Evolutionary conservation across 371 early-diverging fungal genomes (phyloP).

Genomic region (Phascolomyces articulosus): DNA sequence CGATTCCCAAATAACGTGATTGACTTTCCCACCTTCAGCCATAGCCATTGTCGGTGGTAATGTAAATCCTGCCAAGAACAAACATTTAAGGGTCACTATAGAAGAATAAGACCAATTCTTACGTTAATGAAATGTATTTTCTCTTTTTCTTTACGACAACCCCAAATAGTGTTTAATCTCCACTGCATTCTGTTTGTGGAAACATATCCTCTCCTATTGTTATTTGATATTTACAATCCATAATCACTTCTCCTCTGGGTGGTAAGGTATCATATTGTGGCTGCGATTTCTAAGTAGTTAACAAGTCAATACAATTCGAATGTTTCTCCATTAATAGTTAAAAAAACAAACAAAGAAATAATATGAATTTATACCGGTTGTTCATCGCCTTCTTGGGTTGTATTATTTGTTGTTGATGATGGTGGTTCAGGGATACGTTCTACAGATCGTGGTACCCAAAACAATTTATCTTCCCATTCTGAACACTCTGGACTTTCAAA

Average conservation of each 20-base stretch:
- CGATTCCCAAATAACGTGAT: conserved; percentile 84
- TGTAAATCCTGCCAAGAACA: conserved; percentile 84
- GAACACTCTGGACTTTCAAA: conserved; percentile 67
- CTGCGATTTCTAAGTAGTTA: conserved; percentile 17
- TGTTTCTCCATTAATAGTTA: background rate
- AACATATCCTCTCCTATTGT: too few species aligned
- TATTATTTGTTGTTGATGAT: background rate
- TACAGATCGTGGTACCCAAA: conserved; percentile 66
- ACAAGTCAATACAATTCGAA: background rate
- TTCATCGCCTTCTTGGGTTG: conserved; percentile 2
- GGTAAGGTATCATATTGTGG: conserved; percentile 36
- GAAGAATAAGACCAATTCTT: too few species aligned
- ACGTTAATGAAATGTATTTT: too few species aligned
- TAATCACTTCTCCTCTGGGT: conserved; percentile 35
- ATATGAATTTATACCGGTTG: conserved; percentile 5
- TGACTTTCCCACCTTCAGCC: conserved; percentile 53
- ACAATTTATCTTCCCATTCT: conserved; percentile 67
- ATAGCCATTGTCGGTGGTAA: conserved; percentile 59
- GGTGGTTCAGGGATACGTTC: conserved; percentile 18
- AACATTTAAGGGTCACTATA: conserved; percentile 39
- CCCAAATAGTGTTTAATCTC: too few species aligned
- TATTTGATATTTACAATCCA: conserved; percentile 11
- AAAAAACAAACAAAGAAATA: background rate
- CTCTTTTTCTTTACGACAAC: too few species aligned
- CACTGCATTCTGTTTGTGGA: too few species aligned